Evolutionary conservation across 2,329 filamentous ascomycete species (phyloP).

Genomic region (Arthrocladium fulminans): DNA sequence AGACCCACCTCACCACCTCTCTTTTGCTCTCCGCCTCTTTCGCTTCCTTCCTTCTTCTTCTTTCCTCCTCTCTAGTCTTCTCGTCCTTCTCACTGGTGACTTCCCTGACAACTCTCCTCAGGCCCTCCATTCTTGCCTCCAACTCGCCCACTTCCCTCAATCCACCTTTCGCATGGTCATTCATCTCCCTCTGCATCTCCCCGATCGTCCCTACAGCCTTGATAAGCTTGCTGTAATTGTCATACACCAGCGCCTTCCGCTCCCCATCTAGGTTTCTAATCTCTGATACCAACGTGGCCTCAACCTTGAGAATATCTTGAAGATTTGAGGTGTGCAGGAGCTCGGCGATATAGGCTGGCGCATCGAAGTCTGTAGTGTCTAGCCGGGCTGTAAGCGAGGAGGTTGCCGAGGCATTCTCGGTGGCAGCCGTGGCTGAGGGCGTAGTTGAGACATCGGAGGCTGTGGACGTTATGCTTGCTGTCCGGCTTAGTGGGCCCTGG

Average conservation of each 20-base stretch:
- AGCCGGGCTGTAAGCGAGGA: constrained; percentile 47
- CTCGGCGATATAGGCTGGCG: constrained; percentile 47
- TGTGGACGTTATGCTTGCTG: constrained; percentile 19
- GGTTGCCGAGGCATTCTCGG: constrained; percentile 35
- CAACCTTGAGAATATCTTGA: constrained; percentile 36
- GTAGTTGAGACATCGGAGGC: constrained; percentile 28
- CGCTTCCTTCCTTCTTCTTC: constrained; percentile 19
- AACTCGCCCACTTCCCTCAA: constrained; percentile 18
- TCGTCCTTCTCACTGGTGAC: constrained; percentile 34
- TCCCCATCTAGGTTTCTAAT: constrained; percentile 87
- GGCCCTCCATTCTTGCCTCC: constrained; percentile 25
- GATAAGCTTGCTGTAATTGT: constrained; percentile 96
- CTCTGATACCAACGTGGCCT: constrained; percentile 49
- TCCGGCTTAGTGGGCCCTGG: constrained; percentile 19
- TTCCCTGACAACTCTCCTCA: constrained; percentile 39
- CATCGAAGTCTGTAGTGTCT: constrained; percentile 63
- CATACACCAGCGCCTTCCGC: constrained; percentile 93
- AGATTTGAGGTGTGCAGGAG: constrained; percentile 35
- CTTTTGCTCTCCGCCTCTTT: constrained; percentile 20
- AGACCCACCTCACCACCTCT: constrained; percentile 39
- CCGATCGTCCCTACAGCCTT: constrained; percentile 93
- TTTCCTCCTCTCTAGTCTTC: constrained; percentile 23
- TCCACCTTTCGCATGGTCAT: constrained; percentile 25
- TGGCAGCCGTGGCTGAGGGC: constrained; percentile 33
- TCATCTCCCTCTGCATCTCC: constrained; percentile 48